phyloP scores from a whole-genome alignment of 1,284 basidiomycete species.

The Fomitopsis betulina region DNA sequence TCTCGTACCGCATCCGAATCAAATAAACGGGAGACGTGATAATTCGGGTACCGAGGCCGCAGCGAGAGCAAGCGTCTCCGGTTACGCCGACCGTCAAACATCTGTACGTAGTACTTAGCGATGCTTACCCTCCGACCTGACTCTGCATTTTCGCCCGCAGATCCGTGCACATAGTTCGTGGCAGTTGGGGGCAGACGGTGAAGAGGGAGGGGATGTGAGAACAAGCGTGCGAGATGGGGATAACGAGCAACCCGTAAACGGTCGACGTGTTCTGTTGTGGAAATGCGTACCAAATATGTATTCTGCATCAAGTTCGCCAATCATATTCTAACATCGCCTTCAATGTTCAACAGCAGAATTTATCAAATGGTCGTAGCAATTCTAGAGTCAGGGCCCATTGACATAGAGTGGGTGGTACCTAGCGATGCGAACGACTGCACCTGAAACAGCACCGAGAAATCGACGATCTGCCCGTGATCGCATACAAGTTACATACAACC shows the following conservation, averaged over 20 bases:
- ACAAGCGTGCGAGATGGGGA: background rate
- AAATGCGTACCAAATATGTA: background rate
- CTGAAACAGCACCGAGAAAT: too few relatives aligned
- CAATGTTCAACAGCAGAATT: too few relatives aligned
- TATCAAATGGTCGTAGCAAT: too few relatives aligned
- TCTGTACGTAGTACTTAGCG: background rate
- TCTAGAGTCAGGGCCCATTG: too few relatives aligned
- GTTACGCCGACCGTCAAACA: background rate
- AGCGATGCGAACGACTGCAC: too few relatives aligned
- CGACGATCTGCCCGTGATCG: too few relatives aligned
- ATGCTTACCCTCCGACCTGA: background rate
- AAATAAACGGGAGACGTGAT: conserved; percentile 1
- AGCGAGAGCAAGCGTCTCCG: background rate
- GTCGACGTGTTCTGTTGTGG: background rate
- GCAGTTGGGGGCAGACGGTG: background rate
- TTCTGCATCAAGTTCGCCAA: background rate
- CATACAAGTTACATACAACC: too few relatives aligned
- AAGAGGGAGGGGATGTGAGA: background rate
- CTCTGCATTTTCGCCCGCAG: background rate
- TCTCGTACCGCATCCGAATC: conserved; percentile 1
- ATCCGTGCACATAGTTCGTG: background rate
- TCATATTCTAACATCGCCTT: too few relatives aligned
- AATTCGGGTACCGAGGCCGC: background rate
- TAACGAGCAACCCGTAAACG: background rate
- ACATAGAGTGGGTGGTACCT: too few relatives aligned